Evolutionary conservation across 257 asterid species (phyloP), one percentile per base, ranked within the genome.

Genomic region (Penstemon davidsonii): DNA sequence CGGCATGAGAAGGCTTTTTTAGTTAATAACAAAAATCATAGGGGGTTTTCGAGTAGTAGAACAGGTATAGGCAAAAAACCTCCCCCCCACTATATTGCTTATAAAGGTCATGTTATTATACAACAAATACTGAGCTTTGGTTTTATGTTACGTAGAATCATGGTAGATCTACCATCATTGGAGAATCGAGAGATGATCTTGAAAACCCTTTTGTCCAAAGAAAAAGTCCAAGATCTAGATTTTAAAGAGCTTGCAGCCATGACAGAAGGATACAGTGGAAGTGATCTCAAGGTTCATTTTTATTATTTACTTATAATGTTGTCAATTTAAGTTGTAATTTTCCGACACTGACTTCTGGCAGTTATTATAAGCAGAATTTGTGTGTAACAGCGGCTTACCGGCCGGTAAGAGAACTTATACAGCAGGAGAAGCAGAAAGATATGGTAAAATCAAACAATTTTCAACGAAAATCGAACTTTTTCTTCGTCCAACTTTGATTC

Each of bases 251-350:
- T 93, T 58, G 92, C 89, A 15, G 67, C 62, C 65, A 81, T 90
- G 87, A 93, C 96, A 6, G 99, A 93, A 80, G 99, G 99, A 76
- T 93, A 88, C 58, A 90, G 87, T 67, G 96, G 98, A 73, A 93
- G 98, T 62, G 99, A 93, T 85, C 99, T 93, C 60, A 93, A 93
- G 98, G 98, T 92, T 58, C 69, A 83, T 65, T 33, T 63, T 5
- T 15, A 51, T 9, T 68, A n/a, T 68, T 55, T 57, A 42, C 55
- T 15, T 45, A 13, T 47, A 60, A 58, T 11, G 43, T 55, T 4
- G 4, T 60, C 39, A 18, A 33, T 56, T 6, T 18, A 52, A 51
- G 15, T 54, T 73, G 38, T 45, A 25, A 25, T 44, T 9, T 66
- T 66, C 54, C 51, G 71, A 6, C 53, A 57, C 69, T 78, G n/a